phyloP scores from a whole-genome alignment of 768 basidiomycete genomes.

The Mycena sanguinolenta region DNA sequence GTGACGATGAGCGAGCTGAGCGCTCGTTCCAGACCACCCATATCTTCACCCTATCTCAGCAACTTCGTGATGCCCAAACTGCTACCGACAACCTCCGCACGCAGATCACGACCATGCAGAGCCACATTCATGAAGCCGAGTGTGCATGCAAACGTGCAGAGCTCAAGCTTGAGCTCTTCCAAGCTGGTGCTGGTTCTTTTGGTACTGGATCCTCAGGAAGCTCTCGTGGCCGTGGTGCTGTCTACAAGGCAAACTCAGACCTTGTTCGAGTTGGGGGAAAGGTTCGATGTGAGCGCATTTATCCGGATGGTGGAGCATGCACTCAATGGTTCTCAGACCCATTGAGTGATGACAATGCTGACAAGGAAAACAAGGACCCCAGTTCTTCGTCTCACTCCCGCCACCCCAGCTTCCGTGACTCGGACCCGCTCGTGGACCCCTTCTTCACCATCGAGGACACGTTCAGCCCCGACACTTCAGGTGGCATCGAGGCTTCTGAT shows the following conservation, averaged over 20 bases:
- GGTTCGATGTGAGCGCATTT: not conserved
- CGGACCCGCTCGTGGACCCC: no score
- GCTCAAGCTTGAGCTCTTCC: not conserved
- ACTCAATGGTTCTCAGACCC: conserved; percentile 5
- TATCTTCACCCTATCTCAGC: not conserved
- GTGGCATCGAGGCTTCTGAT: no score
- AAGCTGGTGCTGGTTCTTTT: not conserved
- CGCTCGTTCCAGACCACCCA: not conserved
- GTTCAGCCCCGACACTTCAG: no score
- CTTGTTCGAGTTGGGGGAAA: not conserved
- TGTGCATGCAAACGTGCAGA: not conserved
- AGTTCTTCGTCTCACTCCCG: not conserved
- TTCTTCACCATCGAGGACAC: no score
- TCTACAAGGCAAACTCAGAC: not conserved
- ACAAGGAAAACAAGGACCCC: conserved; percentile 6
- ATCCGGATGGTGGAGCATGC: not conserved
- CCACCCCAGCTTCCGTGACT: not conserved
- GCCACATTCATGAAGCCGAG: not conserved
- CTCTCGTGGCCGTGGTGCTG: not conserved
- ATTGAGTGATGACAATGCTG: not conserved
- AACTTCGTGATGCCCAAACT: not conserved
- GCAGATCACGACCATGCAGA: not conserved
- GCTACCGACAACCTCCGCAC: not conserved
- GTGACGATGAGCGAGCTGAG: not conserved
- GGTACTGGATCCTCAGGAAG: no score